Conservation (phyloP, 2,329 filamentous ascomycete genomes). For the Ophiostoma montium region DNA sequence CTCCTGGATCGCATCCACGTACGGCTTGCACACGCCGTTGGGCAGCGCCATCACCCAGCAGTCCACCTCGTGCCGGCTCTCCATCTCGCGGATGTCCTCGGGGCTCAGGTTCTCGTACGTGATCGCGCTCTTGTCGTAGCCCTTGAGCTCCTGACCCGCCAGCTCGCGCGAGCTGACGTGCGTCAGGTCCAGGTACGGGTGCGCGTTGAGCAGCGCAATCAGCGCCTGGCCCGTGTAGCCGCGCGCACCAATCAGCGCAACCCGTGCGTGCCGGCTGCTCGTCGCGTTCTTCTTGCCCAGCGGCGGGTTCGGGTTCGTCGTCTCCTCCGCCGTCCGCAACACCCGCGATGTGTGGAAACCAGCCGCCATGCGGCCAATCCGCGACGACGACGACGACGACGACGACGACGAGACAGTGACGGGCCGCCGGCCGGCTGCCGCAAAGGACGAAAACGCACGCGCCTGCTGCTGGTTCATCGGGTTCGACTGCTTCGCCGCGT, state of each 20-base stretch:
- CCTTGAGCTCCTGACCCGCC: conserved; percentile 70
- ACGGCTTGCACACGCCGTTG: conserved; percentile 89
- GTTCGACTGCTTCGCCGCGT: conserved; percentile 6
- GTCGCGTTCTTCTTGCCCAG: conserved; percentile 79
- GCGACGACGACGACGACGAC: not conserved
- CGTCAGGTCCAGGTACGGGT: conserved; percentile 78
- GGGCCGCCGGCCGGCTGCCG: conserved; percentile 26
- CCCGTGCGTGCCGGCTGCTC: conserved; percentile 61
- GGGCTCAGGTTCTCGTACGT: conserved; percentile 81
- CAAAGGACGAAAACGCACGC: conserved; percentile 45
- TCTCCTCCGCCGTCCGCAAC: conserved; percentile 44
- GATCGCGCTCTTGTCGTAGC: conserved; percentile 83
- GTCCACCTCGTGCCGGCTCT: conserved; percentile 72
- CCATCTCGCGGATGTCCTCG: conserved; percentile 77
- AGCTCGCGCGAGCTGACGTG: conserved; percentile 92
- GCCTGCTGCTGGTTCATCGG: conserved; percentile 29
- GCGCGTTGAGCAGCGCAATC: conserved; percentile 72
- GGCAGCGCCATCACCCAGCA: conserved; percentile 97
- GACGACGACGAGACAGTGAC: conserved; percentile 21
- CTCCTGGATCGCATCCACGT: conserved; percentile 73
- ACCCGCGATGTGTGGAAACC: conserved; percentile 14
- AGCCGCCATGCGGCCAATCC: conserved; percentile 9
- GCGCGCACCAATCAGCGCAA: conserved; percentile 80
- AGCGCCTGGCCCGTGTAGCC: conserved; percentile 90
- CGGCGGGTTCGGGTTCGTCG: conserved; percentile 79